phyloP scores from a whole-genome alignment of 345 rosid species.

The Lumnitzera littorea region DNA sequence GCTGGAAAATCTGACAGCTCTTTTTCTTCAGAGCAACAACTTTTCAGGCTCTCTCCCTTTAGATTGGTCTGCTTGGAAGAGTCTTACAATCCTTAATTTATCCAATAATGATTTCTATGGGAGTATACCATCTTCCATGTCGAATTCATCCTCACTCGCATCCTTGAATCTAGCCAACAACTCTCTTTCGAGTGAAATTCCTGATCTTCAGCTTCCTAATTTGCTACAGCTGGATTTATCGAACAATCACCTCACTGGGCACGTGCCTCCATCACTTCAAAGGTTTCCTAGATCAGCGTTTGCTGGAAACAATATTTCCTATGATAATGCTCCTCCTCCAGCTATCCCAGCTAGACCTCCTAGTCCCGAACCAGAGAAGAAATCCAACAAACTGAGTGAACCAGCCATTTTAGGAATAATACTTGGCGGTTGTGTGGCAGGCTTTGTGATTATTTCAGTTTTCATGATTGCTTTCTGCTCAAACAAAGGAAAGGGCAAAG shows the following conservation, averaged over 20 bases:
- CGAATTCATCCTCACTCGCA: conserved; percentile 38
- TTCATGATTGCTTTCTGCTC: conserved; percentile 37
- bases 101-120: conserved; percentile 60
- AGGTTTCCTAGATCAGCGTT: conserved; percentile 63
- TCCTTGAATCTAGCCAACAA: conserved; percentile 58
- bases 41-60: conserved; percentile 58
- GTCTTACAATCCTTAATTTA: conserved; percentile 49
- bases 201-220: conserved; percentile 38
- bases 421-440: conserved; percentile 41
- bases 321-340: conserved; percentile 28
- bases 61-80: conserved; percentile 62
- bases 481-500: conserved; percentile 20
- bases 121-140: conserved; percentile 47
- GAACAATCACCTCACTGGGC: conserved; percentile 63
- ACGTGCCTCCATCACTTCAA: conserved; percentile 50
- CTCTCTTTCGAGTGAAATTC: conserved; percentile 66
- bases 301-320: conserved; percentile 48
- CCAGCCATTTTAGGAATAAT: conserved; percentile 45
- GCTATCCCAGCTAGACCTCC: conserved; percentile 29
- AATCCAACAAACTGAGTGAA: conserved; percentile 30
- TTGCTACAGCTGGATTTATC: conserved; percentile 55
- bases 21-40: conserved; percentile 62
- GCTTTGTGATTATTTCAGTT: conserved; percentile 28
- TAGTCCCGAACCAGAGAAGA: conserved; percentile 24
- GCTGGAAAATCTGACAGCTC: conserved; percentile 51